A percentile compares a stretch with the other conserved stretches of the same genome.
Evolutionary conservation across 2,329 filamentous ascomycete species (phyloP).

Genomic region (Colletotrichum sp.): DNA sequence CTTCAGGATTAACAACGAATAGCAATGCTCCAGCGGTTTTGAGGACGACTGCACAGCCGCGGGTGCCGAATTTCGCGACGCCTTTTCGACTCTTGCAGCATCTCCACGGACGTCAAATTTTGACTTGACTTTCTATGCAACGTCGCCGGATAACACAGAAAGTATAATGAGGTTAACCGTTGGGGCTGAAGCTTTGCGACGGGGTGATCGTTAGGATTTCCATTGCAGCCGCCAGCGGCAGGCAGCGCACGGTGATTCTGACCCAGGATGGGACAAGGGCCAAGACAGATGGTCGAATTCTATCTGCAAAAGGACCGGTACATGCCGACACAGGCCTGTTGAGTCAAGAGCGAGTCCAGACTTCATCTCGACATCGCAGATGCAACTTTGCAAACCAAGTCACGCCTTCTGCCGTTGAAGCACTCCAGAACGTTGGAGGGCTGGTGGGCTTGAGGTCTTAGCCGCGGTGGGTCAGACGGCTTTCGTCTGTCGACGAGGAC

Average conservation of each 20-base stretch:
- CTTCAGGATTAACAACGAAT: neutral
- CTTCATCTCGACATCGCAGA: neutral
- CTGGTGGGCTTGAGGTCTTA: neutral
- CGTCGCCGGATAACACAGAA: neutral
- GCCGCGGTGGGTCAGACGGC: neutral
- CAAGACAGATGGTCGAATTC: neutral
- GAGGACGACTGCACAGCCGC: neutral
- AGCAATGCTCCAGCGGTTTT: neutral
- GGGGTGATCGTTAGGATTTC: neutral
- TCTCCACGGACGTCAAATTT: neutral
- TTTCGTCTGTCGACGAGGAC: neutral
- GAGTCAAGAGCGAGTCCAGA: neutral
- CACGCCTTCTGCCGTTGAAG: neutral
- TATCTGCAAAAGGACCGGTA: neutral
- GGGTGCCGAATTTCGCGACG: neutral
- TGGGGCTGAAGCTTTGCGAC: neutral
- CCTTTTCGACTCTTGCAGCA: neutral
- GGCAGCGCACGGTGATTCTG: neutral
- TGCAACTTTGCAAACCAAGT: neutral
- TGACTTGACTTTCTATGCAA: neutral
- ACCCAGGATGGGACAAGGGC: neutral
- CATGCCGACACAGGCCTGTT: neutral
- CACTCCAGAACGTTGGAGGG: neutral
- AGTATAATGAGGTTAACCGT: neutral
- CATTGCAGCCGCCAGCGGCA: neutral